Conservation (phyloP, 2,329 filamentous ascomycete species). For the Alternaria sp. region DNA sequence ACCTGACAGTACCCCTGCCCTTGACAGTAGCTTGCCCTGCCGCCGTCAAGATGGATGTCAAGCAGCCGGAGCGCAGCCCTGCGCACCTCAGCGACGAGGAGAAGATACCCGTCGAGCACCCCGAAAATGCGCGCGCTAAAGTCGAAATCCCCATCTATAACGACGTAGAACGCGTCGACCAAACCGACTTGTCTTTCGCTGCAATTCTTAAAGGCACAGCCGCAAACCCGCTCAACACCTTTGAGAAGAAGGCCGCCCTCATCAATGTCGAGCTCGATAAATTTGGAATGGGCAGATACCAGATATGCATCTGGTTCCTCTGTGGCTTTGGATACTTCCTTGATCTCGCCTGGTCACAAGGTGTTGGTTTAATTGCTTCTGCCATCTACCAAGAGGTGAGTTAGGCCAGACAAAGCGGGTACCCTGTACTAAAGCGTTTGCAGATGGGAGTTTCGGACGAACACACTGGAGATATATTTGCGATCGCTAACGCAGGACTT, state of each 20-base stretch:
- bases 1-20: conserved; percentile 1
- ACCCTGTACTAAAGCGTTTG: background rate
- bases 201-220: conserved; percentile 37
- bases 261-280: conserved; percentile 40
- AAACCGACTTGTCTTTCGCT: conserved; percentile 30
- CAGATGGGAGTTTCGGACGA: conserved; percentile 22
- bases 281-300: conserved; percentile 37
- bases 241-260: conserved; percentile 40
- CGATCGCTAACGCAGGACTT: conserved; percentile 37
- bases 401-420: background rate
- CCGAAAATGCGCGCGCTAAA: conserved; percentile 7
- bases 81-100: background rate
- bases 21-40: background rate
- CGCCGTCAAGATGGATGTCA: conserved; percentile 9
- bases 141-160: conserved; percentile 36
- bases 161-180: conserved; percentile 30
- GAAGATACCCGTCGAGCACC: conserved; percentile 1
- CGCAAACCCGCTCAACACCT: conserved; percentile 32
- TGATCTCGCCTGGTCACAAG: conserved; percentile 40
- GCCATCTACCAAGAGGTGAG: conserved; percentile 40
- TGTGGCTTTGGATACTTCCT: conserved; percentile 42
- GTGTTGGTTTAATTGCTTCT: conserved; percentile 33
- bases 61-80: background rate
- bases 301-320: conserved; percentile 42
- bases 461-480: conserved; percentile 33